A percentile compares a stretch with the other conserved stretches of the same genome.
Conservation (phyloP, 768 basidiomycete genomes). For the Amyloporia xantha region DNA sequence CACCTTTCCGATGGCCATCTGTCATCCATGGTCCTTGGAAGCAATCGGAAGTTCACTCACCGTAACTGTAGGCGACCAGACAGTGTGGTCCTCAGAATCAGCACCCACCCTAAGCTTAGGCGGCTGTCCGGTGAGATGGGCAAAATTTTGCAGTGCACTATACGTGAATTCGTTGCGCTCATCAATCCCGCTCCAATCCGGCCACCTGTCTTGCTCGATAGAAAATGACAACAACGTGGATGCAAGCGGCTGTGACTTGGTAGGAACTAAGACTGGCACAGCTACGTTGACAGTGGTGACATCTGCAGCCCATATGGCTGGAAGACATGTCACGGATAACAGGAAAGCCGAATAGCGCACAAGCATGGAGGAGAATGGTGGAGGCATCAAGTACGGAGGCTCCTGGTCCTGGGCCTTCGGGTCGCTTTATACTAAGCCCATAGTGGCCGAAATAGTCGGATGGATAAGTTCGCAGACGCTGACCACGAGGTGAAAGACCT, state of each 20-base stretch:
- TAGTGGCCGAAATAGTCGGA: too few relatives aligned
- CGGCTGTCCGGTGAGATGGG: slow-evolving; percentile 41
- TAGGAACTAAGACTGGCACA: slow-evolving; percentile 34
- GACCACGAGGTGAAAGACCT: too few relatives aligned
- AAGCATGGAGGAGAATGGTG: too few relatives aligned
- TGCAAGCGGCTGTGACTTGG: slow-evolving; percentile 30
- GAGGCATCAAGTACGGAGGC: too few relatives aligned
- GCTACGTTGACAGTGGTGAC: slow-evolving; percentile 26
- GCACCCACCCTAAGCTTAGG: slow-evolving; percentile 55
- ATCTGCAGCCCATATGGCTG: too few relatives aligned
- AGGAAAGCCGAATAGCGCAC: neutral
- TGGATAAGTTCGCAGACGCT: too few relatives aligned
- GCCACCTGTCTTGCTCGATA: slow-evolving; percentile 66
- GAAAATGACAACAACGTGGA: slow-evolving; percentile 55
- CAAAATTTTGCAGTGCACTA: slow-evolving; percentile 54
- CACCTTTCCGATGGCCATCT: slow-evolving; percentile 20
- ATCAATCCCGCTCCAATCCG: slow-evolving; percentile 53
- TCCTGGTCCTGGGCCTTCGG: too few relatives aligned
- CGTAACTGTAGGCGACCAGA: slow-evolving; percentile 40
- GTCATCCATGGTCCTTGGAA: neutral
- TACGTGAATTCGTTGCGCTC: slow-evolving; percentile 52
- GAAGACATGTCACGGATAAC: too few relatives aligned
- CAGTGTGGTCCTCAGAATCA: slow-evolving; percentile 50
- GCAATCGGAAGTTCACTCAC: neutral
- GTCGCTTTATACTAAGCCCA: too few relatives aligned